Base-by-base conservation (phyloP, 768 basidiomycete genomes). In the Leccinum aurantiacum region DNA sequence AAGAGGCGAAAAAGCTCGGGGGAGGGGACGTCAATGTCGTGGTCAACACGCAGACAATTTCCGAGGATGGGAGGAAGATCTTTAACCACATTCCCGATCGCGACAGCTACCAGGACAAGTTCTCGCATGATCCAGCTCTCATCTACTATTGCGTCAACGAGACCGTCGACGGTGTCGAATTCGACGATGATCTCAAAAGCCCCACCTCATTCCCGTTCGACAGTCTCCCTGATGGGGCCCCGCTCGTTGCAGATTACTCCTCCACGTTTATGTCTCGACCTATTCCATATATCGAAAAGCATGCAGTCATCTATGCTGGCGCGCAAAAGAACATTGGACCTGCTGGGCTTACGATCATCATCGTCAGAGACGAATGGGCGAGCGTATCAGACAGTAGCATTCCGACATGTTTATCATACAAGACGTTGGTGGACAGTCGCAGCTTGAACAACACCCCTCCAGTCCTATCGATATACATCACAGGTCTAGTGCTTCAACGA, bases 71-170 rank as follows among this genome's bases (percentile, higher is more conserved):
- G 35, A 84, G 88, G 71, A 79, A 89, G 70, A 78, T 86, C 0
- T 91, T 89, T 74, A 88, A 93, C 65, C 85, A 83, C 63, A 85
- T 98, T 70, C 95, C 97, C 9, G 77, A 86, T 11, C 86, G 84
- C 70, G 75, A 79, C 56, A 81, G 82, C 56, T 98, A 90, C 82
- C 59, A n/a, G 53, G 54, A 67, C 25, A 71, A 75, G 10, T 93
- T 98, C 78, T 89, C 90, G 8, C 63, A 75, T n/a, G 82, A 87
- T 70, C 88, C 96, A 14, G 95, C 91, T 27, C 82, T 95, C 65
- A 88, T 98, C 60, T 98, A 96, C 78, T 98, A 97, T 78, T 99
- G 97, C 82, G 97, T 97, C 74, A 99, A 99, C 80, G 97, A 99
- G 79, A 99, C 97, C 14, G 90, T 98, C 59, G 89, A 96, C 66